Base-by-base conservation (phyloP, 306 rosid species). In the Cicer cuneatum region DNA sequence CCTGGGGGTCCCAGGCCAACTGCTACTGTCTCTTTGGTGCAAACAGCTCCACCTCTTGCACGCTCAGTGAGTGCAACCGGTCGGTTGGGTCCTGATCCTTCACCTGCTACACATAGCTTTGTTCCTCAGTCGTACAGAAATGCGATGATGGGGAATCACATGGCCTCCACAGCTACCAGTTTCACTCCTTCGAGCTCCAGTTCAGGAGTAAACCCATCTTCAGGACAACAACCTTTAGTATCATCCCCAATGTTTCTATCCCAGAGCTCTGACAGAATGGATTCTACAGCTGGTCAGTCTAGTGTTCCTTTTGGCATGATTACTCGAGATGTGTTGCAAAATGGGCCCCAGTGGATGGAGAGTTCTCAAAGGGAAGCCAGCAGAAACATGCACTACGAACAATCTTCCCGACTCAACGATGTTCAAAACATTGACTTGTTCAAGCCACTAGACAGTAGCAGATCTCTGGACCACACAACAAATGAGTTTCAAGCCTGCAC, bases 71-170 rank as follows among this genome's bases (percentile, higher is more conserved):
- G 97, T 75, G 96, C 98, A 48, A 85, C 93, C 49, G 96, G 97
- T 61, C 87, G 97, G 77, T 85, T 95, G 85, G 97, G 98, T 70
- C 97, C 98, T 18, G 99, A 95, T 48, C 89, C 93, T 61, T 83
- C 92, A 1, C 87, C 93, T 29, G 90, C 92, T 37, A 87, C 97
- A 14, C 97, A 84, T 64, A 89, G 93, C 73, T 83, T 78, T 77
- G 83, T 75, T 82, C 96, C 93, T 37, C 99, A 86, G 77, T 95
- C 99, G 11, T 95, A 95, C 78, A 89, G 98, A 82, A 95, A 95
- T 83, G 99, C 97, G 78, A 95, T 90, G 24, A 81, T 95, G 71
- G 97, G 98, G 60, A 92, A 90, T 78, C 85, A 84, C 41, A 83
- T 71, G 39, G 62, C 83, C 12, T 77, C 93, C 8, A 82, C 87